phyloP scores from a whole-genome alignment of 116 monocot species.

The Cymodocea nodosa region DNA sequence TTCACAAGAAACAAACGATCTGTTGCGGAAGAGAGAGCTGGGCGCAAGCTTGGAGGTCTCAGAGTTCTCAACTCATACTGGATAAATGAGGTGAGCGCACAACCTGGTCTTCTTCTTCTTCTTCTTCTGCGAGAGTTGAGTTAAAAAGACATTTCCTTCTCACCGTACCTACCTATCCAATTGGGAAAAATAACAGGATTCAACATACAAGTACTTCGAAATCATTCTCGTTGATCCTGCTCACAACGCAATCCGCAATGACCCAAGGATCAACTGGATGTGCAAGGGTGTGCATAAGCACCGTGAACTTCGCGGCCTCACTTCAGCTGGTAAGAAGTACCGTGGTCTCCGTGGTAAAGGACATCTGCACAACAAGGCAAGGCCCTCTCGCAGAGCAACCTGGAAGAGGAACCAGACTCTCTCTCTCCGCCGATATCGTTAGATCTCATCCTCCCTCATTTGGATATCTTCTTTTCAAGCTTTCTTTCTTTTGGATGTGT shows the following conservation, averaged over 20 bases:
- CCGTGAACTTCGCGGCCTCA: constrained; percentile 30
- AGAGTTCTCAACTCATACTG: constrained; percentile 37
- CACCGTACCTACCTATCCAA: no score
- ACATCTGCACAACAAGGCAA: constrained; percentile 34
- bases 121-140: no score
- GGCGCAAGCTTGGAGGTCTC: constrained; percentile 23
- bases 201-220: constrained; percentile 33
- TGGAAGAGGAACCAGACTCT: constrained; percentile 69
- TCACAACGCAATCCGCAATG: constrained; percentile 27
- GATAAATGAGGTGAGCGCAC: constrained; percentile 21
- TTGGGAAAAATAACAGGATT: constrained; percentile 14
- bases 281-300: constrained; percentile 27
- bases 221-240: constrained; percentile 24
- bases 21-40: constrained; percentile 38
- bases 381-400: constrained; percentile 46
- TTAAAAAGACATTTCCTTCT: no score
- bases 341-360: constrained; percentile 55
- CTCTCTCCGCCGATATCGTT: constrained; percentile 60
- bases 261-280: constrained; percentile 36
- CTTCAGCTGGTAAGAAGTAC: constrained; percentile 59
- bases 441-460: background rate
- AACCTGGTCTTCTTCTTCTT: no score
- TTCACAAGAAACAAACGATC: constrained; percentile 33
- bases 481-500: no score
- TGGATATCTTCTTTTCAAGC: no score